Evolutionary conservation across 371 early-diverging fungal genomes (phyloP), one percentile per base, ranked within the genome.

Genomic region (Mortierella sp.): DNA sequence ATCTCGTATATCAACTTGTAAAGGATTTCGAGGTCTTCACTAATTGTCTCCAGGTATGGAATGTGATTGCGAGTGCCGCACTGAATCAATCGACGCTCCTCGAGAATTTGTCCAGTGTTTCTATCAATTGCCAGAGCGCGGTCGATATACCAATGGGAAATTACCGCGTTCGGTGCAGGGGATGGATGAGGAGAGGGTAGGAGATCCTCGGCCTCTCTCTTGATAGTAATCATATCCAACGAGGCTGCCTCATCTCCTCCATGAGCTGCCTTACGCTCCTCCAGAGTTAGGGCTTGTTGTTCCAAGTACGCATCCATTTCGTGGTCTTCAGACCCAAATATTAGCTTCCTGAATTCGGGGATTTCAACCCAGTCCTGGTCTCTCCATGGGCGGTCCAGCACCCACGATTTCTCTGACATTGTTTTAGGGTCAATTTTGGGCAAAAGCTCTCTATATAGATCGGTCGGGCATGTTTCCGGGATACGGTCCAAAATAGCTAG

Each of bases 401-500:
- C 38, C 82, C 82, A 81, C 28, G 61, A 58, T 32, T 58, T 63
- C 45, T 83, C 80, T 4, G 58, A 65, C 3, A 33, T 58, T 2
- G 71, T 52, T 41, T 28, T 64, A 32, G 70, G 28, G 32, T 84
- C 83, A 38, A 87, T 59, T 33, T 69, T 65, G 8, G 90, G 89
- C 52, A 89, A 53, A 13, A 89, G 63, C n/a, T 83, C 79, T 70
- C 83, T 86, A 68, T 91, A 92, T 2, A 62, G 48, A 19, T 76
- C 85, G 9, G 86, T 87, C 38, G 87, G 87, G 4, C 87, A 83
- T 2, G 90, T 89, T 71, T 90, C 91, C 2, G 94, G 94, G 1
- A 95, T 86, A 53, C 89, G 87, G 9, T 87, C 85, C 9, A 93
- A 74, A 63, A 94, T 91, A 9, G 86, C 85, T 9, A 93, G 71